Evolutionary conservation across 2,329 filamentous ascomycete genomes (phyloP).

Genomic region (Beauveria caledonica): DNA sequence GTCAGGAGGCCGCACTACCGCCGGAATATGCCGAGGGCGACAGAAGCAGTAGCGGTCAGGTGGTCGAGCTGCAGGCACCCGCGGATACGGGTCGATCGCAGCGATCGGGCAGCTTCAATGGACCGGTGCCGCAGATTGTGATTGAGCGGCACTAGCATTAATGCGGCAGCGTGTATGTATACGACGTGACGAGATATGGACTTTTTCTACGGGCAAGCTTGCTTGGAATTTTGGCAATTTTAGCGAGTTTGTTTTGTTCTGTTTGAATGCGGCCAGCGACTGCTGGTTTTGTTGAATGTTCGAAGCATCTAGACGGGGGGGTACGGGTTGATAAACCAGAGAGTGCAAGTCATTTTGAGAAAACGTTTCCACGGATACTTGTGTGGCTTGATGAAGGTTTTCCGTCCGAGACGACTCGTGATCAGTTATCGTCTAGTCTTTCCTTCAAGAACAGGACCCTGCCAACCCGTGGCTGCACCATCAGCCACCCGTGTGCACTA

Average conservation of each 20-base stretch:
- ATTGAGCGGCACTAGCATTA: constrained; percentile 13
- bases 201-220: neutral
- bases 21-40: constrained; percentile 38
- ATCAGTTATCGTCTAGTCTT: neutral
- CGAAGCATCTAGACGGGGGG: neutral
- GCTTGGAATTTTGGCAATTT: neutral
- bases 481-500: neutral
- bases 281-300: neutral
- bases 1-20: constrained; percentile 30
- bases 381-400: too few species aligned
- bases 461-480: too few species aligned
- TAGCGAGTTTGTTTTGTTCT: neutral
- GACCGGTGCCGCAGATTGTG: constrained; percentile 11
- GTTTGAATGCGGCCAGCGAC: neutral
- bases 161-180: neutral
- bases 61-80: neutral
- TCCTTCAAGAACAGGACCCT: neutral
- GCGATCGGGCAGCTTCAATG: neutral
- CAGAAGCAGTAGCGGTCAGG: neutral
- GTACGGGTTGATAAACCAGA: neutral
- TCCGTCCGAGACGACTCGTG: too few species aligned
- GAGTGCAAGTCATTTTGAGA: neutral
- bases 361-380: too few species aligned
- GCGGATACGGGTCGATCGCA: neutral
- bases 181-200: neutral